Evolutionary conservation across 495 filamentous ascomycete species (phyloP), one percentile per base, ranked within the genome.

Genomic region (Amniculicola lignicola): DNA sequence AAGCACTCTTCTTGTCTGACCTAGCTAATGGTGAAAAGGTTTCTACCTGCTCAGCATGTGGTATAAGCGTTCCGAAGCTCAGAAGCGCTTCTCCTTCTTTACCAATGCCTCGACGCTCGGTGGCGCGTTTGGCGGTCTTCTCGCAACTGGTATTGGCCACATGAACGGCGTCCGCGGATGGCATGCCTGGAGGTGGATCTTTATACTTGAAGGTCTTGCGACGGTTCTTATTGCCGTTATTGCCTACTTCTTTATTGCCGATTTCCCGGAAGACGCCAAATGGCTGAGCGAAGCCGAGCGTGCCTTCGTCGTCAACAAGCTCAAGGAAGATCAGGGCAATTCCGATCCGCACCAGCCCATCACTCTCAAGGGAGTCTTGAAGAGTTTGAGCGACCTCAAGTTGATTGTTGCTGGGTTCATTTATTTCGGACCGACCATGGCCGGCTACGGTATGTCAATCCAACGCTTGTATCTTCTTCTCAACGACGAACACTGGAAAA

Each of bases 51-150:
- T 81, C 18, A 76, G 76, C 9, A 80, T 80, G 75, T 87, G 81
- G 63, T 88, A 87, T 63, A 77, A 74, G 19, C 76, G 82, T 22
- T 72, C 79, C 51, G 82, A 89, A 61, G 70, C 82, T 36, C 81
- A 81, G 64, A 72, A 77, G 65, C 74, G 83, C 45, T 69, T 82
- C 46, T 80, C 75, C 44, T 59, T 82, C 3, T 83, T 82, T 69
- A 84, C 81, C 69, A 77, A 74, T 33, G 75, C 80, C 0, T 72
- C 74, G 12, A 78, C 81, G 57, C 44, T 84, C 9, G 79, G 79
- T 14, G 82, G 83, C 23, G 79, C 79, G 16, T 80, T 86, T 61
- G 79, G 82, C 36, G 82, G 82, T 63, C 67, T 86, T 11, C 74
- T 86, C n/a, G 81, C 83, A 0, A 80, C 78, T 49, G 82, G 72